phyloP scores from a whole-genome alignment of 2,329 filamentous ascomycete genomes.

The Neoascochyta sp. region DNA sequence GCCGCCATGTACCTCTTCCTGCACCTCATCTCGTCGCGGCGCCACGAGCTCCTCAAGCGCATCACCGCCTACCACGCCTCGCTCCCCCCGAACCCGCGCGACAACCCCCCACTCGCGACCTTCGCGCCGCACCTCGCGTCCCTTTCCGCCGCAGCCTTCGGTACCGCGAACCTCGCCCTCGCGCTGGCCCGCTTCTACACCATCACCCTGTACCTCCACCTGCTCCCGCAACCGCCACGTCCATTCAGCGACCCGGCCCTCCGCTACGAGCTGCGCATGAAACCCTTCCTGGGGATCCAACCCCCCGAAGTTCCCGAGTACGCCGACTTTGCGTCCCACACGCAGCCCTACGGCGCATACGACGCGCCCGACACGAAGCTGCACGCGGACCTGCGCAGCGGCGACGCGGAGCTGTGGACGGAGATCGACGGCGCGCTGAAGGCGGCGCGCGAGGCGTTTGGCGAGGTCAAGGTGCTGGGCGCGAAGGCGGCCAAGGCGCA shows the following conservation, averaged over 20 bases:
- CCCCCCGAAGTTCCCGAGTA: constrained; percentile 65
- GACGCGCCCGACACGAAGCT: constrained; percentile 8
- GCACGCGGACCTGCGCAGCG: constrained; percentile 6
- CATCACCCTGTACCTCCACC: constrained; percentile 56
- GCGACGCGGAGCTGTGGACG: constrained; percentile 15
- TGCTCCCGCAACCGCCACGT: constrained; percentile 51
- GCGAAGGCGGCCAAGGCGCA: constrained; percentile 29
- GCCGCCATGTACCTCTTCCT: constrained; percentile 77
- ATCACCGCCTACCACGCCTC: constrained; percentile 15
- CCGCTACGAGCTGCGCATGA: constrained; percentile 82
- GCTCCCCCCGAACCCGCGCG: constrained; percentile 1
- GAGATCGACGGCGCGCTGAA: constrained; percentile 29
- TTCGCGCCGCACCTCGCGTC: constrained; percentile 17
- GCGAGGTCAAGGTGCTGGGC: constrained; percentile 37
- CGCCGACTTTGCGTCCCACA: constrained; percentile 53
- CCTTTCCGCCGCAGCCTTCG: constrained; percentile 25
- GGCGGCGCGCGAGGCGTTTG: constrained; percentile 35
- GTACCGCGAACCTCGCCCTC: constrained; percentile 24
- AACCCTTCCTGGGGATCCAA: constrained; percentile 68
- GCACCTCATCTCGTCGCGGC: constrained; percentile 19
- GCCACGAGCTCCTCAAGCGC: constrained; percentile 17
- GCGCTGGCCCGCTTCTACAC: constrained; percentile 58
- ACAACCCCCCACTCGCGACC: constrained; percentile 12
- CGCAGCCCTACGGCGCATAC: constrained; percentile 32
- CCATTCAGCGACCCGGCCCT: constrained; percentile 66